Conservation (phyloP, 441 rosid species). For the Adansonia rubrostipa region DNA sequence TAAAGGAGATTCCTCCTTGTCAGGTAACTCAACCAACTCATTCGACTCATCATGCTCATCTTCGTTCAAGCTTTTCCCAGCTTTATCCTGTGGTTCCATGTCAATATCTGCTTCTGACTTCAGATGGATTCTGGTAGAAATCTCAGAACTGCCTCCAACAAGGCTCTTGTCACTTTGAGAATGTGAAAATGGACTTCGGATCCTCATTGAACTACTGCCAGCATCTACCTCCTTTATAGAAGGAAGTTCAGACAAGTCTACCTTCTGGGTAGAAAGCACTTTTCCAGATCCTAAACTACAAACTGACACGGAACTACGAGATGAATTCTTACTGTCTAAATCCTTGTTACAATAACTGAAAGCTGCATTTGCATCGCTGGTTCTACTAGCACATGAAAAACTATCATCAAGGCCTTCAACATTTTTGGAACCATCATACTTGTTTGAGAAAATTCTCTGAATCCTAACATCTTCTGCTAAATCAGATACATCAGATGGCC, state of each 20-base stretch:
- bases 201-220: conserved; percentile 38
- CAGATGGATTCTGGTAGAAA: conserved; percentile 31
- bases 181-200: conserved; percentile 35
- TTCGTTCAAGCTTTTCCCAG: conserved; percentile 41
- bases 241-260: conserved; percentile 41
- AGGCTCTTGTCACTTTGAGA: conserved; percentile 30
- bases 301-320: conserved; percentile 49
- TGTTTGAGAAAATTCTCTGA: conserved; percentile 36
- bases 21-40: conserved; percentile 42
- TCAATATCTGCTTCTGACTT: conserved; percentile 44
- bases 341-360: conserved; percentile 38
- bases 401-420: conserved; percentile 68
- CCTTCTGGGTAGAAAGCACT: conserved; percentile 40
- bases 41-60: conserved; percentile 47
- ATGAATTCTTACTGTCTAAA: conserved; percentile 47
- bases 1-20: conserved; percentile 42
- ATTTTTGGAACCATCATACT: conserved; percentile 48
- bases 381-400: conserved; percentile 50
- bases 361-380: conserved; percentile 38
- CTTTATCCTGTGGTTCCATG: conserved; percentile 40
- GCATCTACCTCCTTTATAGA: conserved; percentile 38
- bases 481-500: conserved; percentile 48
- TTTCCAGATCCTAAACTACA: conserved; percentile 50
- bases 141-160: conserved; percentile 36
- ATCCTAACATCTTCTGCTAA: conserved; percentile 46